These are phyloP conservation scores for Auriscalpium orientale DNA, from an alignment of 768 basidiomycete species.

Conservation along the genomic window DNA sequence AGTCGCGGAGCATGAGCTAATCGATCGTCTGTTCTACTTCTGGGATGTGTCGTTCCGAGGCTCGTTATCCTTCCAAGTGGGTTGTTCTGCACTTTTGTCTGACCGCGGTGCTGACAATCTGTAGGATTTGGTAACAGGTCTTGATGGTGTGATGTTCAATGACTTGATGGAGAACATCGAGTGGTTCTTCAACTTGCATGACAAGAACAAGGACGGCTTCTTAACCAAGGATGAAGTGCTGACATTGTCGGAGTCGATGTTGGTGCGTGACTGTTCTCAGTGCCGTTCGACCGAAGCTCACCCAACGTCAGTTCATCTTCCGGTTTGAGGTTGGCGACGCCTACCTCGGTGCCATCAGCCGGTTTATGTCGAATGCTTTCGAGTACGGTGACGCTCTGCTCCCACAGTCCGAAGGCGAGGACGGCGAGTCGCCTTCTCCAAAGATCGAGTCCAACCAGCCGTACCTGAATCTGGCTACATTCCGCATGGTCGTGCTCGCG, in stretches of 20 bases:
- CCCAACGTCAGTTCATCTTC: constrained; percentile 78
- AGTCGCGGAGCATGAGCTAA: constrained; percentile 93
- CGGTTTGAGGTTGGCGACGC: constrained; percentile 94
- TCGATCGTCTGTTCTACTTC: constrained; percentile 88
- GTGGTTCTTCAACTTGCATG: constrained; percentile 96
- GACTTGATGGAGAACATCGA: constrained; percentile 98
- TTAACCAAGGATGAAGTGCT: constrained; percentile 95
- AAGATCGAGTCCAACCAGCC: constrained; percentile 73
- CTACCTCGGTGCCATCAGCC: constrained; percentile 91
- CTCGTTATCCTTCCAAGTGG: constrained; percentile 84
- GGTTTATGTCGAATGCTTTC: constrained; percentile 97
- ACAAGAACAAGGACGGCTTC: constrained; percentile 93
- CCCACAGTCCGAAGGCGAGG: constrained; percentile 39
- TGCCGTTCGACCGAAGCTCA: background rate
- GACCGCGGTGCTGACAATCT: background rate
- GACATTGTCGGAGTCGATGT: constrained; percentile 87
- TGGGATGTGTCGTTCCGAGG: constrained; percentile 85
- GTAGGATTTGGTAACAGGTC: constrained; percentile 82
- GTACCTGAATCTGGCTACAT: constrained; percentile 91
- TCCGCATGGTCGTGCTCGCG: constrained; percentile 97
- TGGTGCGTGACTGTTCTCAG: constrained; percentile 44
- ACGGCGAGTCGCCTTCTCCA: constrained; percentile 29
- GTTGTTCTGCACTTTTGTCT: constrained; percentile 8
- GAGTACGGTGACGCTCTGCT: constrained; percentile 96
- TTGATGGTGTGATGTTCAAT: constrained; percentile 90